A percentile compares a stretch with the other conserved stretches of the same genome.
Conservation (phyloP, 805 yeast species). For the Ogataea saltuana region DNA sequence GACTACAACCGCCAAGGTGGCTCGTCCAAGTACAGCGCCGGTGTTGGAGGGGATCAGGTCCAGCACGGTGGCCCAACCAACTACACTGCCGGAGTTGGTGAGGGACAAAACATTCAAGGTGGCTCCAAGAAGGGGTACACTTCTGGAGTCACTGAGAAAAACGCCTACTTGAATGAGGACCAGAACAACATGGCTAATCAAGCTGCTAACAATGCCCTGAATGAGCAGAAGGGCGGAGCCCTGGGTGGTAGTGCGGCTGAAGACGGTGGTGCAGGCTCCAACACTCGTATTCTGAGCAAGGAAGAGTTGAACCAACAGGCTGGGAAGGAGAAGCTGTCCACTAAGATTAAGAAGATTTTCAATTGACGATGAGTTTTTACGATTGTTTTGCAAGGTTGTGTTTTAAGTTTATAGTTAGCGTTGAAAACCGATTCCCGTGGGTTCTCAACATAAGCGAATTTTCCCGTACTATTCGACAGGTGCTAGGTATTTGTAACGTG, state of each 20-base stretch:
- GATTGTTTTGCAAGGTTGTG: constrained; percentile 1
- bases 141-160: constrained; percentile 14
- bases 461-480: no score
- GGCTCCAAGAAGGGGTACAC: constrained; percentile 8
- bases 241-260: constrained; percentile 2
- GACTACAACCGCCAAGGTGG: not conserved
- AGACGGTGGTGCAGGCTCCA: constrained; percentile 7
- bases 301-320: constrained; percentile 12
- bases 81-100: constrained; percentile 5
- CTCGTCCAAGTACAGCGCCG: constrained; percentile 9
- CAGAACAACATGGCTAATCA: constrained; percentile 22
- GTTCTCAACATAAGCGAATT: not conserved
- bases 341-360: constrained; percentile 22
- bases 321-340: constrained; percentile 19
- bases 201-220: constrained; percentile 22
- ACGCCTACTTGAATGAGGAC: constrained; percentile 17
- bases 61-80: not conserved
- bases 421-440: no score
- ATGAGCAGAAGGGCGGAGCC: constrained; percentile 10
- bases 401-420: no score
- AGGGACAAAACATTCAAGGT: not conserved
- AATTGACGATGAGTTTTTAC: constrained; percentile 5
- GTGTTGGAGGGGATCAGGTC: constrained; percentile 3
- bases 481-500: no score
- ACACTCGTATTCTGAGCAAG: constrained; percentile 12